A percentile compares a stretch with the other conserved stretches of the same genome.
These are phyloP conservation scores for Pichia inconspicua DNA, from an alignment of 1,139 yeast species.

Conservation along the genomic window DNA sequence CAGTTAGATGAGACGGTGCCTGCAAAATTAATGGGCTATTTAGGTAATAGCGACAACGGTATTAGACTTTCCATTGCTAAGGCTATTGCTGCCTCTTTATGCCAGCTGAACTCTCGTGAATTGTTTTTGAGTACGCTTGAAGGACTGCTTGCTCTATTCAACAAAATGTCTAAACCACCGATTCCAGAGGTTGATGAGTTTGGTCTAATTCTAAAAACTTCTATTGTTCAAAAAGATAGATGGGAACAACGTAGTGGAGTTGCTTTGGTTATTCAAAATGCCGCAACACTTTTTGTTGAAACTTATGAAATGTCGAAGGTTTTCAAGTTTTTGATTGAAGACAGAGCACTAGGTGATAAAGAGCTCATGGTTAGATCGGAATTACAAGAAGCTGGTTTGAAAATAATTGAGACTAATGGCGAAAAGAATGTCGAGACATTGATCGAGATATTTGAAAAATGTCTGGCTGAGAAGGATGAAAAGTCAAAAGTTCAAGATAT, in stretches of 20 bases:
- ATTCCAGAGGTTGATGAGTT: conserved; percentile 67
- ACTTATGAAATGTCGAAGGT: conserved; percentile 38
- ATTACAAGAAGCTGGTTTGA: conserved; percentile 83
- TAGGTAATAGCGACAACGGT: conserved; percentile 52
- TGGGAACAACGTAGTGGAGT: conserved; percentile 85
- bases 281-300: conserved; percentile 43
- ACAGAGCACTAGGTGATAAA: conserved; percentile 65
- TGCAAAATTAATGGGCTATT: conserved; percentile 39
- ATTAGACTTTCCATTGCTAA: conserved; percentile 60
- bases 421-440: conserved; percentile 55
- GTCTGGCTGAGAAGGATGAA: conserved; percentile 40
- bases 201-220: conserved; percentile 65
- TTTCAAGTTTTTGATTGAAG: conserved; percentile 47
- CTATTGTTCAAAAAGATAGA: conserved; percentile 54
- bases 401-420: conserved; percentile 60
- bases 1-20: conserved; percentile 39
- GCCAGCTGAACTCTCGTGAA: conserved; percentile 19
- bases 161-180: conserved; percentile 63
- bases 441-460: conserved; percentile 68
- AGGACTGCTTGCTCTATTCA: conserved; percentile 46
- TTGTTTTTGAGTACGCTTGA: conserved; percentile 35
- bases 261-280: conserved; percentile 56
- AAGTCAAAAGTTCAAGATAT: conserved; percentile 48
- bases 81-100: conserved; percentile 47
- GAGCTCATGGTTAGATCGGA: conserved; percentile 70